phyloP scores from a whole-genome alignment of 2,329 filamentous ascomycete genomes.

The Hypoxylon sp. region DNA sequence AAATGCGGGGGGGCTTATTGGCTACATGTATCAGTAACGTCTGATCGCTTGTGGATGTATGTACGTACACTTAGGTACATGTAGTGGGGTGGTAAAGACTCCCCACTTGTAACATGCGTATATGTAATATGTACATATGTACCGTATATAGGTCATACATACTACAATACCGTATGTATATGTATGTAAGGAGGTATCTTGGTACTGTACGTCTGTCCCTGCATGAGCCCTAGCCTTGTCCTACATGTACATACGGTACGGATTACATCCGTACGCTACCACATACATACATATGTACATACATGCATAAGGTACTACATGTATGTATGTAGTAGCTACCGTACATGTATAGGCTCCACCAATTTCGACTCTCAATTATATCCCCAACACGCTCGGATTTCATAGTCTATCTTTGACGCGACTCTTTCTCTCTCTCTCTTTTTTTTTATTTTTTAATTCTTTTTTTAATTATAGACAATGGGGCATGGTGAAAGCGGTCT shows the following conservation, averaged over 20 bases:
- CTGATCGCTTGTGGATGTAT: conserved; percentile 7
- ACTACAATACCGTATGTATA: too few species aligned
- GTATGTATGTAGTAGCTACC: too few species aligned
- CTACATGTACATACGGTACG: too few species aligned
- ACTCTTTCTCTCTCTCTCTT: conserved; percentile 13
- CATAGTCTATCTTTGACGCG: conserved; percentile 13
- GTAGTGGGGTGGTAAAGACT: background rate
- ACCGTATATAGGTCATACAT: too few species aligned
- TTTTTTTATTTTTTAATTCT: conserved; percentile 1
- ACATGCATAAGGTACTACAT: too few species aligned
- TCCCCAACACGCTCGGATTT: conserved; percentile 15
- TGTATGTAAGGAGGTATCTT: too few species aligned
- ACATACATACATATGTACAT: too few species aligned
- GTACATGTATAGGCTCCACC: too few species aligned
- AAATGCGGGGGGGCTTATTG: conserved; percentile 11
- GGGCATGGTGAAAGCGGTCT: conserved; percentile 27
- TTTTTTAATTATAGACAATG: conserved; percentile 31
- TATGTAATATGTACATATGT: too few species aligned
- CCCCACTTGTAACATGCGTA: too few species aligned
- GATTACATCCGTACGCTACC: too few species aligned
- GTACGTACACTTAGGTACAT: conserved; percentile 1
- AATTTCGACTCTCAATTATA: conserved; percentile 17
- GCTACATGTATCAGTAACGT: background rate
- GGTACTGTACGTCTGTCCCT: conserved; percentile 5
- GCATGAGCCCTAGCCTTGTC: background rate